phyloP scores from a whole-genome alignment of 805 yeast species.

The Teunomyces tritomae region DNA sequence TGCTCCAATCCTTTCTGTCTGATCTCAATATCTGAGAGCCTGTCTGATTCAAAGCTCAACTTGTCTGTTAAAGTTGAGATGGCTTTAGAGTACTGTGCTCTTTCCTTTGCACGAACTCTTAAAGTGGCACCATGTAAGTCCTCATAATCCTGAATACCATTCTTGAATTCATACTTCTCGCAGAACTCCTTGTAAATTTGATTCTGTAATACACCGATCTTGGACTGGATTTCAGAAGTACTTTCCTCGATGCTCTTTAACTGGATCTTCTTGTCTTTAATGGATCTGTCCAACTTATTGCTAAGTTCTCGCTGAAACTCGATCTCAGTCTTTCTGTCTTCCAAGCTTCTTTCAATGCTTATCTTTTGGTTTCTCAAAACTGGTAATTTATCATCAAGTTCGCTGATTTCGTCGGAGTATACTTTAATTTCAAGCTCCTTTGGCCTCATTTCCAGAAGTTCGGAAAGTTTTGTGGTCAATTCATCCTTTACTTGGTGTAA shows the following conservation, averaged over 20 bases:
- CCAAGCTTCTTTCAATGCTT: slow-evolving; percentile 42
- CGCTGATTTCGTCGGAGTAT: slow-evolving; percentile 53
- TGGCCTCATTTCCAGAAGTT: slow-evolving; percentile 46
- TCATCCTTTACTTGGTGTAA: slow-evolving; percentile 52
- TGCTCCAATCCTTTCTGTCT: slow-evolving; percentile 45
- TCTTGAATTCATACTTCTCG: slow-evolving; percentile 46
- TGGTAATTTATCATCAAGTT: slow-evolving; percentile 41
- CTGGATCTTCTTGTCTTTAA: slow-evolving; percentile 15
- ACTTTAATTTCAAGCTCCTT: slow-evolving; percentile 56
- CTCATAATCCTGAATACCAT: slow-evolving; percentile 66
- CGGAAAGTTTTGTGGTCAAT: slow-evolving; percentile 50
- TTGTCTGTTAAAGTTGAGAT: slow-evolving; percentile 60
- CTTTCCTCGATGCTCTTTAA: slow-evolving; percentile 14
- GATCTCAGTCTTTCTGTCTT: slow-evolving; percentile 50
- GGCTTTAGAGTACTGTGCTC: slow-evolving; percentile 59
- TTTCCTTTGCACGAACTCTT: slow-evolving; percentile 57
- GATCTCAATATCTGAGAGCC: slow-evolving; percentile 48
- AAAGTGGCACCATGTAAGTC: slow-evolving; percentile 57
- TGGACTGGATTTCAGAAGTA: slow-evolving; percentile 17
- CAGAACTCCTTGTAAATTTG: slow-evolving; percentile 56
- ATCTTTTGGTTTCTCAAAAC: slow-evolving; percentile 42
- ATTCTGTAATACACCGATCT: slow-evolving; percentile 35
- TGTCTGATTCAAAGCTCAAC: slow-evolving; percentile 60
- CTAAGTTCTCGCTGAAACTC: slow-evolving; percentile 39
- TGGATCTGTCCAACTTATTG: slow-evolving; percentile 18